phyloP scores from a whole-genome alignment of 768 basidiomycete species.

The Crassisporium funariophilum region DNA sequence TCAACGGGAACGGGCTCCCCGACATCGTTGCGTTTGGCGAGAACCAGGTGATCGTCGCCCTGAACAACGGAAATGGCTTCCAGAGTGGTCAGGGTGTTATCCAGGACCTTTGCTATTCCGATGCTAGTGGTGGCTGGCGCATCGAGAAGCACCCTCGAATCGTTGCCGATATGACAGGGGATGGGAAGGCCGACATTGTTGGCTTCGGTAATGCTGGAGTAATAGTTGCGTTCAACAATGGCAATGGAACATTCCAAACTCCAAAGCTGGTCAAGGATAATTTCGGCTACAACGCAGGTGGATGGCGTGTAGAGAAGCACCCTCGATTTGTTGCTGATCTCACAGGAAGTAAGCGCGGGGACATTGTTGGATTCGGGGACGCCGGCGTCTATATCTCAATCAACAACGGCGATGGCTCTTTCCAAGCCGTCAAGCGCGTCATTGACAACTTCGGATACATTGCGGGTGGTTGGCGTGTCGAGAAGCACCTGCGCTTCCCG shows the following conservation, averaged over 20 bases:
- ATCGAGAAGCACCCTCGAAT: conserved; percentile 1
- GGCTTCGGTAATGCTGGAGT: conserved; percentile 1
- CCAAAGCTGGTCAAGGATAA: neutral
- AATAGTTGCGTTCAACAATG: conserved; percentile 7
- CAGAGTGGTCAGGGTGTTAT: neutral
- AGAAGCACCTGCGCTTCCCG: neutral
- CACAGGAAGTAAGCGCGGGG: conserved; percentile 5
- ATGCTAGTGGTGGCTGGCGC: neutral
- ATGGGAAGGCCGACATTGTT: conserved; percentile 3
- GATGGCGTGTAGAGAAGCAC: conserved; percentile 4
- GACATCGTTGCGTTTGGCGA: conserved; percentile 7
- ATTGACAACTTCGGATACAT: neutral
- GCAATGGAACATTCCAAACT: conserved; percentile 2
- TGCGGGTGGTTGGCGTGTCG: neutral
- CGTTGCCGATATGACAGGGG: conserved; percentile 8
- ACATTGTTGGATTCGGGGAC: conserved; percentile 9
- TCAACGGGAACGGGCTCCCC: conserved; percentile 5
- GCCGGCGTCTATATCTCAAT: neutral
- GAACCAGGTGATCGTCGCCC: neutral
- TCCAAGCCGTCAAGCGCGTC: neutral
- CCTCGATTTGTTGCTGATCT: conserved; percentile 7
- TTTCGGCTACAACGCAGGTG: neutral
- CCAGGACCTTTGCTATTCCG: conserved; percentile 3
- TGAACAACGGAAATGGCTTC: conserved; percentile 11
- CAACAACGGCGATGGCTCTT: conserved; percentile 10